Evolutionary conservation across 345 rosid species (phyloP).

Genomic region (Populus ilicifolia): DNA sequence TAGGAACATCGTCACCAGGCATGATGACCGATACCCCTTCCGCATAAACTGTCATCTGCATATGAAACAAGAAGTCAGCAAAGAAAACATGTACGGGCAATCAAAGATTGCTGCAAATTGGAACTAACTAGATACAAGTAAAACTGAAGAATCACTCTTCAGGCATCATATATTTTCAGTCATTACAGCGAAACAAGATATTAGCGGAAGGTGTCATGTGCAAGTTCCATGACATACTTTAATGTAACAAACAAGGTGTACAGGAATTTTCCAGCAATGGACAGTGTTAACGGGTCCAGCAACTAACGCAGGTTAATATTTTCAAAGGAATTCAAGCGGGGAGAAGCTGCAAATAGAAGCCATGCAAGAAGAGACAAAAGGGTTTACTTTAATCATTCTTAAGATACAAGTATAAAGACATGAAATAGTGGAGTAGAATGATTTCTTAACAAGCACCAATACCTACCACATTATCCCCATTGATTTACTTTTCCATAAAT

Average conservation of each 20-base stretch:
- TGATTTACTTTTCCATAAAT: conserved; percentile 20
- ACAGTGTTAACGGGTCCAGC: neutral
- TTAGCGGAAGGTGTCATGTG: neutral
- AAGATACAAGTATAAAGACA: conserved; percentile 11
- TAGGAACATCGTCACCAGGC: conserved; percentile 73
- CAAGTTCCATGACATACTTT: no score
- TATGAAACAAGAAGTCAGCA: neutral
- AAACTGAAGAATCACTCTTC: neutral
- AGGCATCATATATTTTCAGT: neutral
- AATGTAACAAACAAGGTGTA: neutral
- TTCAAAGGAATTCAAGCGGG: neutral
- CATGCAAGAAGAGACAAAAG: conserved; percentile 6
- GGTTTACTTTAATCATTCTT: conserved; percentile 1
- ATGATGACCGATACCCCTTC: conserved; percentile 69
- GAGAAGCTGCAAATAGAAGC: neutral
- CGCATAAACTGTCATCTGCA: conserved; percentile 51
- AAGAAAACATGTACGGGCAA: neutral
- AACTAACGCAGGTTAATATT: neutral
- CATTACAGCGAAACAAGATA: neutral
- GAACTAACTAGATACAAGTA: neutral
- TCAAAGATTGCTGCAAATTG: neutral
- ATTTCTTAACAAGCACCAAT: conserved; percentile 8
- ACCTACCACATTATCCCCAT: conserved; percentile 8
- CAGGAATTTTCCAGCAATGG: neutral
- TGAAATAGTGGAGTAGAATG: conserved; percentile 12